A percentile compares a stretch with the other conserved stretches of the same genome.
Conservation (phyloP, 164 flowering plant genomes). For the Berberis thunbergii region DNA sequence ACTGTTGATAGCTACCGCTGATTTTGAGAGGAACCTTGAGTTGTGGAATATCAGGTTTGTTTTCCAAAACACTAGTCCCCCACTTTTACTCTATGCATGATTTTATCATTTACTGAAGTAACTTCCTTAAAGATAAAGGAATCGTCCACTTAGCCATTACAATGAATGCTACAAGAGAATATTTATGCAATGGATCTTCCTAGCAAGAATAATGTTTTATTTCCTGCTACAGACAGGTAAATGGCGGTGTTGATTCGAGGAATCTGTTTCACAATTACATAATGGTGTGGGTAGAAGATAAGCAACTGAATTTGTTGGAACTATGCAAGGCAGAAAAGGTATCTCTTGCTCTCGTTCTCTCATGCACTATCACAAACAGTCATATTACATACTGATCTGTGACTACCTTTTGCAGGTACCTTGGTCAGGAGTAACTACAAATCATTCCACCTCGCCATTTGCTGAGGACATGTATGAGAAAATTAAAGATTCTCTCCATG, state of each 20-base stretch:
- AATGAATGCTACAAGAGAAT: too few relatives aligned
- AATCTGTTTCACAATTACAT: conserved; percentile 66
- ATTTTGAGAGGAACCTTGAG: conserved; percentile 70
- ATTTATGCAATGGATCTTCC: background rate
- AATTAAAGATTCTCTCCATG: conserved; percentile 41
- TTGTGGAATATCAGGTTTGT: conserved; percentile 76
- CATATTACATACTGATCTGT: background rate
- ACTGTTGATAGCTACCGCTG: conserved; percentile 65
- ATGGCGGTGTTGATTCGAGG: conserved; percentile 74
- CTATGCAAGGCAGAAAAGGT: conserved; percentile 92
- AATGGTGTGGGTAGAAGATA: conserved; percentile 80
- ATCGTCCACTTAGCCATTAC: too few relatives aligned
- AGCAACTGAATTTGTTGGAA: conserved; percentile 67
- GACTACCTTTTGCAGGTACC: conserved; percentile 44
- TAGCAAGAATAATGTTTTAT: conserved; percentile 1
- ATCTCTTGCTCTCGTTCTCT: conserved; percentile 5
- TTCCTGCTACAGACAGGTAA: conserved; percentile 36
- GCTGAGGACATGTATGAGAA: conserved; percentile 84
- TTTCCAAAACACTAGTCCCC: background rate
- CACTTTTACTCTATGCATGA: too few relatives aligned
- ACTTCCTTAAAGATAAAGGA: too few relatives aligned
- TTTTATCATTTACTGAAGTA: too few relatives aligned
- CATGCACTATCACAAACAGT: background rate
- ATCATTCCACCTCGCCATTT: conserved; percentile 80
- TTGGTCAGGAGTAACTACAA: conserved; percentile 63